Base-by-base conservation (phyloP, 257 asterid species). In the Echium plantagineum region DNA sequence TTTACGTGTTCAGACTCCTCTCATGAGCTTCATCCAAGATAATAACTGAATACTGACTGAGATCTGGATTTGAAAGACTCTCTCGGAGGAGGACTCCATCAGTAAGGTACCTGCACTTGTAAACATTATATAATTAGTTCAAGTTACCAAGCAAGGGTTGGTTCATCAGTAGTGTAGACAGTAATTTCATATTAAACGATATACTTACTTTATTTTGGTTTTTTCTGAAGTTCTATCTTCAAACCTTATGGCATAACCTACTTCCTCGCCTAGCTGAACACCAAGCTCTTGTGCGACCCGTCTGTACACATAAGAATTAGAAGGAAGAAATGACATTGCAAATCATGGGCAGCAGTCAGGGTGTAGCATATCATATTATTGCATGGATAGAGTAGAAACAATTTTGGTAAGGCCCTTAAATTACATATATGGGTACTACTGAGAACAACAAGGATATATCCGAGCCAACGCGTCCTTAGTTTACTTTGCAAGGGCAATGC, bases 31-130 rank as follows among this genome's bases (percentile, higher is more conserved):
- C 96, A 78, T 91, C 98, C 73, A 91, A 74, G 75, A 91, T 85
- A 70, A 88, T 88, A 63, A 91, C 94, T 1, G 98, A 91, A 73
- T 91, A 91, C 57, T 76, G 89, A 55, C 67, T 83, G 65, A 91
- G 79, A 75, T 80, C 89, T 0, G 95, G 96, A 60, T 88, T 65
- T 9, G 96, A 85, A 69, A 91, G 94, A 74, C 96, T 88, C 77
- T 91, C 98, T 31, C 96, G 96, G 55, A 91, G 95, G 55, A 91
- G 96, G 63, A 91, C 98, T 72, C 98, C 98, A 74, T 91, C 98
- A 7, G 98, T 91, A 54, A 91, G 90, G 74, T 91, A 91, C 67
- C 32, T 28, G 32, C 32, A 28, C 2, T 28, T 28, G 32, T 2
- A 28, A 28, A 28, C 7, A 6, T 28, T 28, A 28, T 28, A 28